phyloP scores from a whole-genome alignment of 2,329 filamentous ascomycete genomes.

The Diaporthe helianthi region DNA sequence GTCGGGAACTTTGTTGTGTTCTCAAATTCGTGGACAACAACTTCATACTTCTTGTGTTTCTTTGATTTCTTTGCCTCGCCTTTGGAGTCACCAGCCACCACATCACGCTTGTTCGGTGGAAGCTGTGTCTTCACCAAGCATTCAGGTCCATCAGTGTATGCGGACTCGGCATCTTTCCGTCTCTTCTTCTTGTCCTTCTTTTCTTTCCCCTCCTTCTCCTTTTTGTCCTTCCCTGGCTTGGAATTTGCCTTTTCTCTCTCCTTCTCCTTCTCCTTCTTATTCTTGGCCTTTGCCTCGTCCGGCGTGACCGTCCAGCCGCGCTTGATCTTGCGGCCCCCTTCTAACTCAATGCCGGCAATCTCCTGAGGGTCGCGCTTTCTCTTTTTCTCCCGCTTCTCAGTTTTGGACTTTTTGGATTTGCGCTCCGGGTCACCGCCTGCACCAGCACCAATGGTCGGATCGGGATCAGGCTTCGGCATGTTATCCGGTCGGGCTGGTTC shows the following conservation, averaged over 20 bases:
- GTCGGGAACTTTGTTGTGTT: conserved; percentile 83
- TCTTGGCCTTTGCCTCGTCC: conserved; percentile 55
- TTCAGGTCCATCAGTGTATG: conserved; percentile 82
- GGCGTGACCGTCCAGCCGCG: conserved; percentile 84
- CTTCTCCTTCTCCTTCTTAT: conserved; percentile 53
- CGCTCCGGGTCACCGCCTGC: conserved; percentile 6
- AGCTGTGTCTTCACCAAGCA: conserved; percentile 85
- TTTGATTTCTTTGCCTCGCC: conserved; percentile 64
- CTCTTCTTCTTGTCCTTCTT: conserved; percentile 61
- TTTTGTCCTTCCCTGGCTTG: conserved; percentile 47
- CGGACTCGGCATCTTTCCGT: conserved; percentile 69
- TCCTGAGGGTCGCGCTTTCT: conserved; percentile 58
- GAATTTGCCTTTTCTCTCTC: conserved; percentile 50
- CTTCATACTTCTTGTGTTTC: conserved; percentile 65
- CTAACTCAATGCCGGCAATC: conserved; percentile 72
- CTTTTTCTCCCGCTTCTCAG: conserved; percentile 45
- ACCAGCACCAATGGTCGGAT: conserved; percentile 37
- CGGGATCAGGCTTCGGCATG: conserved; percentile 48
- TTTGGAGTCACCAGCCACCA: conserved; percentile 47
- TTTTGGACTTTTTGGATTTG: conserved; percentile 44
- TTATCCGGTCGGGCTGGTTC: conserved; percentile 78
- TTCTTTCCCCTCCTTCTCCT: conserved; percentile 55
- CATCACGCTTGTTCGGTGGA: conserved; percentile 49
- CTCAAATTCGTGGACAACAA: conserved; percentile 87
- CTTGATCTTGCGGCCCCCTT: conserved; percentile 79